These are phyloP conservation scores for Tuber borchii DNA, from an alignment of 495 filamentous ascomycete species.

Conservation along the genomic window DNA sequence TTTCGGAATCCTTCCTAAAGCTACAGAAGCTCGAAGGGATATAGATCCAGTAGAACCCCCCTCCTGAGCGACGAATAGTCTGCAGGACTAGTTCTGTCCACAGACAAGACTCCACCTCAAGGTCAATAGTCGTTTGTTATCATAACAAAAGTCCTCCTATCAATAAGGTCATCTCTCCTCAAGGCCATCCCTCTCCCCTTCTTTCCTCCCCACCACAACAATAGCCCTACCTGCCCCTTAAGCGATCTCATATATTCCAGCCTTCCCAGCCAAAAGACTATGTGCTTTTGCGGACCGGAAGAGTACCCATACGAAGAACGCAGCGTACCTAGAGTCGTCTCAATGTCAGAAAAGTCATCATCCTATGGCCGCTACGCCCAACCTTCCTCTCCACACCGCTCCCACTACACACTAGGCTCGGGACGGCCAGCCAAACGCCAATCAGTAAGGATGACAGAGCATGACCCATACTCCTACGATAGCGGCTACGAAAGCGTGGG, in stretches of 20 bases:
- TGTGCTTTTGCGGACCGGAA: slow-evolving; percentile 29
- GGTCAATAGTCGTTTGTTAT: slow-evolving; percentile 8
- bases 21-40: slow-evolving; percentile 13
- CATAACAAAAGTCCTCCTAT: neutral
- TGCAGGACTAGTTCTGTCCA: slow-evolving; percentile 13
- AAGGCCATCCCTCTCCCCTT: neutral
- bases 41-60: slow-evolving; percentile 28
- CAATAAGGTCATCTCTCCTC: slow-evolving; percentile 4
- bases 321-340: slow-evolving; percentile 12
- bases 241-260: neutral
- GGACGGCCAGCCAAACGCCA: slow-evolving; percentile 17
- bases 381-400: neutral
- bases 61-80: slow-evolving; percentile 12
- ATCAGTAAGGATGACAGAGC: slow-evolving; percentile 16
- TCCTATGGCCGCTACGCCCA: slow-evolving; percentile 33
- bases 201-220: neutral
- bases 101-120: slow-evolving; percentile 2
- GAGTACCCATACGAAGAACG: slow-evolving; percentile 31
- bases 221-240: neutral
- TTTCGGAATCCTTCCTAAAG: slow-evolving; percentile 11
- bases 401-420: slow-evolving; percentile 12
- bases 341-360: slow-evolving; percentile 22
- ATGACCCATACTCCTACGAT: slow-evolving; percentile 15
- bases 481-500: slow-evolving; percentile 20
- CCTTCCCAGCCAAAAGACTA: slow-evolving; percentile 13